Percentiles rank a stretch among this genome's conserved stretches.
Evolutionary conservation across 139 green algal genomes (phyloP).

Genomic region (Coelastrella sp.): DNA sequence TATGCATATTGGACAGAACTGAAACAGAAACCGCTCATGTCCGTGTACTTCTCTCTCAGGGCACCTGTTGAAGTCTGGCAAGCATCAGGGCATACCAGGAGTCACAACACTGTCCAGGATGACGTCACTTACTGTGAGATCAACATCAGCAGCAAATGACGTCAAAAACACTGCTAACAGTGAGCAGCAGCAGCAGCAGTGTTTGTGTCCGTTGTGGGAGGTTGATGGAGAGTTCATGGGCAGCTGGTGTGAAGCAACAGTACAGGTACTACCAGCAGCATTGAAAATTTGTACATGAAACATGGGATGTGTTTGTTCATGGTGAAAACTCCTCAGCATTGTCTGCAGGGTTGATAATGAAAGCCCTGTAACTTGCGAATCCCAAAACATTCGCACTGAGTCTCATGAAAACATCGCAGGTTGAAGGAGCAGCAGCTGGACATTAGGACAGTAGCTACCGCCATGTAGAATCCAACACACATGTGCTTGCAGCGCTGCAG

Average conservation of each 20-base stretch:
- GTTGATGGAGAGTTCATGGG: background rate
- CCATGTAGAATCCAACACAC: no score
- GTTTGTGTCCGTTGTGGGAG: background rate
- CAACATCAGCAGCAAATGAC: background rate
- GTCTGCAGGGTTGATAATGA: no score
- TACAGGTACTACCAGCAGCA: background rate
- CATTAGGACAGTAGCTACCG: no score
- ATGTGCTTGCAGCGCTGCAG: no score
- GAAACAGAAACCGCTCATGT: no score
- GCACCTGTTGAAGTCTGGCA: conserved; percentile 4
- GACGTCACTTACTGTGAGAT: background rate
- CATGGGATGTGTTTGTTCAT: no score
- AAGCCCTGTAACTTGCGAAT: no score
- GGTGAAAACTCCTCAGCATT: no score
- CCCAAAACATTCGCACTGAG: no score
- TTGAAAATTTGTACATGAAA: background rate
- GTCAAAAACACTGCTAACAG: background rate
- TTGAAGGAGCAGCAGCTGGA: no score
- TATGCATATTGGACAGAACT: no score
- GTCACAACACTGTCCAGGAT: background rate
- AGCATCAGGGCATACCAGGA: background rate
- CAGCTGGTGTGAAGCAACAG: background rate
- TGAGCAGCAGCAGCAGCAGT: background rate
- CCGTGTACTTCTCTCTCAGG: background rate
- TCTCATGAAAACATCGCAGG: no score